Evolutionary conservation across 192 early-diverging fungal genomes (phyloP).

Genomic region (Chytriomyces hyalinus): DNA sequence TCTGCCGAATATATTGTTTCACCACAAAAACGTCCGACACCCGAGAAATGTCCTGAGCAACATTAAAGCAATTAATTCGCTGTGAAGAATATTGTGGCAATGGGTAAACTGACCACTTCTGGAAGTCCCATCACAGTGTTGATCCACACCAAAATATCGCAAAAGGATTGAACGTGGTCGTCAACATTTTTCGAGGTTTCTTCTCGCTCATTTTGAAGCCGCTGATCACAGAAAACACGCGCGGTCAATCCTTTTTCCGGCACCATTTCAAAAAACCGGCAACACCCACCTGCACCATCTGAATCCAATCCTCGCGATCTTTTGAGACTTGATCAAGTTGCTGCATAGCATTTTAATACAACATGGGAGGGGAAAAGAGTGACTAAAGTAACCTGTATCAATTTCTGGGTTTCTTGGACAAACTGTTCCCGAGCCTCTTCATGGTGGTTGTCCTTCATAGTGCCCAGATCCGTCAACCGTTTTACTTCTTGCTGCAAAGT

Average conservation of each 20-base stretch:
- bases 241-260: not conserved
- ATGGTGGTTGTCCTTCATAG: not conserved
- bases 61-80: not conserved
- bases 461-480: not conserved
- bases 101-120: not conserved
- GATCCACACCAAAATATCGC: conserved; percentile 22
- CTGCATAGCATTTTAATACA: not conserved
- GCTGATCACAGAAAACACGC: not conserved
- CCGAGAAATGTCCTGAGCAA: not conserved
- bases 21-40: not conserved
- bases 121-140: conserved; percentile 22
- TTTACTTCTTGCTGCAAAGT: not conserved
- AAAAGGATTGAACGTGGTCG: conserved; percentile 6
- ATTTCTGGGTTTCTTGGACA: not conserved
- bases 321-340: conserved; percentile 3
- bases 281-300: not conserved
- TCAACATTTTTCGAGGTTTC: not conserved
- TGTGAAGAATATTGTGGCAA: not conserved
- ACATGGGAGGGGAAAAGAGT: too few relatives aligned
- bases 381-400: not conserved
- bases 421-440: conserved; percentile 1
- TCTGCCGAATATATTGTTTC: conserved; percentile 4
- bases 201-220: conserved; percentile 1
- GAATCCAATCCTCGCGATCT: conserved; percentile 4
- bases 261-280: not conserved